Percentiles rank a stretch among this genome's conserved stretches.
Conservation (phyloP, 2,329 filamentous ascomycete genomes). For the Penicillium expansum region DNA sequence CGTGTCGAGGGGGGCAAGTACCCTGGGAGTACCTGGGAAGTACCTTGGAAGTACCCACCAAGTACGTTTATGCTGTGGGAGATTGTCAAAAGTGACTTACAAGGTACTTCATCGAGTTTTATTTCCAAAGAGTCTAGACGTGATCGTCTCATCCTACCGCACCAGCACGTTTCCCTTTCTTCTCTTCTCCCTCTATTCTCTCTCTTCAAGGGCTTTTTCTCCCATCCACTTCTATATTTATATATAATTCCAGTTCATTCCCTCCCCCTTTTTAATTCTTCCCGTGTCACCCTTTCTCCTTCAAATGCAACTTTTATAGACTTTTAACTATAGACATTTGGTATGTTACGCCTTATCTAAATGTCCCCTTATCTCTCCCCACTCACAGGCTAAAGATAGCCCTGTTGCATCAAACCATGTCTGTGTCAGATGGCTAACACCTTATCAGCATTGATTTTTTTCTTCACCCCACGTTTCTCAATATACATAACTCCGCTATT, state of each 20-base stretch:
- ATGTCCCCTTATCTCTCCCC: slow-evolving; percentile 28
- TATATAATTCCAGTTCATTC: background rate
- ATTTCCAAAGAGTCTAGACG: slow-evolving; percentile 4
- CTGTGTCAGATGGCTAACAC: background rate
- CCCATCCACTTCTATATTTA: too few species aligned
- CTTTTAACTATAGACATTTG: background rate
- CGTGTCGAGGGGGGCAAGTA: background rate
- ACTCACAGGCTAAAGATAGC: slow-evolving; percentile 25
- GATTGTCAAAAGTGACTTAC: background rate
- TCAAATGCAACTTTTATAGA: background rate
- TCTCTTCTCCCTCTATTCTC: background rate
- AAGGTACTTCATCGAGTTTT: background rate
- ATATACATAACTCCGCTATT: slow-evolving; percentile 3
- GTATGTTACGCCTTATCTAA: slow-evolving; percentile 21
- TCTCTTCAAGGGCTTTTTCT: too few species aligned
- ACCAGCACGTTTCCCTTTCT: slow-evolving; percentile 7
- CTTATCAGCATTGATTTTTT: slow-evolving; percentile 17
- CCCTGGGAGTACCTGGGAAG: background rate
- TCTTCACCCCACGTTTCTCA: background rate
- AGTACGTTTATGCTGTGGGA: background rate
- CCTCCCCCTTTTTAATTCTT: background rate
- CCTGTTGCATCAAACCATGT: background rate
- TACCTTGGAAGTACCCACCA: too few species aligned
- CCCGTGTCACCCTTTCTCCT: background rate
- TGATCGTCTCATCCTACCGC: slow-evolving; percentile 13